Conservation (phyloP, 805 yeast species). For the Sugiyamaella valdiviana region DNA sequence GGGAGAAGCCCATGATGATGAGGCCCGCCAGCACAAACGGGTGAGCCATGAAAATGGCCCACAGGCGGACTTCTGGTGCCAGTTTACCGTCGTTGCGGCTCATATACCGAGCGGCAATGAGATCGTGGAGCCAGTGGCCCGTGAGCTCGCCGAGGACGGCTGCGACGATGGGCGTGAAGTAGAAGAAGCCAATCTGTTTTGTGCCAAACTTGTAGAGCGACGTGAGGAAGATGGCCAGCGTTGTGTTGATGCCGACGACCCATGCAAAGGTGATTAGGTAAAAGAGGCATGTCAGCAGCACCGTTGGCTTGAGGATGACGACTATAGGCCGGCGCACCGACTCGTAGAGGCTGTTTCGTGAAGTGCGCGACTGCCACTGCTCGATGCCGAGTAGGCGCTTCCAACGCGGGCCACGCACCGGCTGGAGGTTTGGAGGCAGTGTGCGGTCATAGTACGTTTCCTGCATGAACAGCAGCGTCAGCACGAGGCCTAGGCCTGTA, state of each 20-base stretch:
- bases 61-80: conserved; percentile 3
- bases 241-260: conserved; percentile 9
- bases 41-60: conserved; percentile 5
- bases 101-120: conserved; percentile 3
- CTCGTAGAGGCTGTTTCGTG: neutral
- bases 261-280: conserved; percentile 8
- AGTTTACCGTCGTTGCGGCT: conserved; percentile 4
- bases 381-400: conserved; percentile 6
- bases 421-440: neutral
- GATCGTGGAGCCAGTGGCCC: conserved; percentile 11
- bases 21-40: conserved; percentile 6
- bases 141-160: conserved; percentile 3
- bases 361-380: conserved; percentile 2
- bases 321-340: conserved; percentile 6
- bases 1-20: conserved; percentile 3
- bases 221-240: conserved; percentile 4
- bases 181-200: conserved; percentile 9
- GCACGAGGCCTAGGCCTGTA: conserved; percentile 5
- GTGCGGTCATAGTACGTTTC: conserved; percentile 9
- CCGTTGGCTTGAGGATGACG: conserved; percentile 5
- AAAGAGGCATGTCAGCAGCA: conserved; percentile 1
- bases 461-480: conserved; percentile 4
- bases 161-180: conserved; percentile 11
- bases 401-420: conserved; percentile 1
- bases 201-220: conserved; percentile 3